Conservation (phyloP, 2,329 filamentous ascomycete species). For the Orbilia oligospora region DNA sequence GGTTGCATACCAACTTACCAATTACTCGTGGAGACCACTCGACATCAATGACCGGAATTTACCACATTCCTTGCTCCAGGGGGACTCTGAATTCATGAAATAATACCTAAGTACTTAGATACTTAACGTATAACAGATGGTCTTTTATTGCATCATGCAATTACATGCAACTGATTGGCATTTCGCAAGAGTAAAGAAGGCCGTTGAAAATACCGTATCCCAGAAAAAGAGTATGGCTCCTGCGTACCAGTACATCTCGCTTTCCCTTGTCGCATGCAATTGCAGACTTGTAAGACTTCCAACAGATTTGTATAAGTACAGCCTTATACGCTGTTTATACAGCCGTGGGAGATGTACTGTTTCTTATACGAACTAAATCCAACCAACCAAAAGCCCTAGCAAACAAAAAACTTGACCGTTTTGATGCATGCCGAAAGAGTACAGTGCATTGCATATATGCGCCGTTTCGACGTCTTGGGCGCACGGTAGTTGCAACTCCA, state of each 20-base stretch:
- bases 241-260: slow-evolving; percentile 41
- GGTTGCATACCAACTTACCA: slow-evolving; percentile 15
- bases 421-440: slow-evolving; percentile 31
- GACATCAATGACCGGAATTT: slow-evolving; percentile 36
- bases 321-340: background rate
- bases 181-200: slow-evolving; percentile 29
- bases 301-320: slow-evolving; percentile 26
- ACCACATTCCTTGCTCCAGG: slow-evolving; percentile 48
- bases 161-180: slow-evolving; percentile 20
- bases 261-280: slow-evolving; percentile 13
- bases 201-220: slow-evolving; percentile 6
- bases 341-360: slow-evolving; percentile 4
- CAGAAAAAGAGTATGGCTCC: slow-evolving; percentile 8
- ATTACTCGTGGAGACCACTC: slow-evolving; percentile 4
- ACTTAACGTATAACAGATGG: slow-evolving; percentile 18
- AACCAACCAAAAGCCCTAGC: slow-evolving; percentile 27
- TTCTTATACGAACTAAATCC: background rate
- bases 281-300: slow-evolving; percentile 25
- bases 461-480: slow-evolving; percentile 46
- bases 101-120: no score
- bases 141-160: slow-evolving; percentile 49
- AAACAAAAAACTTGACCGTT: slow-evolving; percentile 46
- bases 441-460: slow-evolving; percentile 48
- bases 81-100: slow-evolving; percentile 20
- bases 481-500: slow-evolving; percentile 5